Base-by-base conservation (phyloP, 2,329 filamentous ascomycete genomes). In the Grosmannia serpens region DNA sequence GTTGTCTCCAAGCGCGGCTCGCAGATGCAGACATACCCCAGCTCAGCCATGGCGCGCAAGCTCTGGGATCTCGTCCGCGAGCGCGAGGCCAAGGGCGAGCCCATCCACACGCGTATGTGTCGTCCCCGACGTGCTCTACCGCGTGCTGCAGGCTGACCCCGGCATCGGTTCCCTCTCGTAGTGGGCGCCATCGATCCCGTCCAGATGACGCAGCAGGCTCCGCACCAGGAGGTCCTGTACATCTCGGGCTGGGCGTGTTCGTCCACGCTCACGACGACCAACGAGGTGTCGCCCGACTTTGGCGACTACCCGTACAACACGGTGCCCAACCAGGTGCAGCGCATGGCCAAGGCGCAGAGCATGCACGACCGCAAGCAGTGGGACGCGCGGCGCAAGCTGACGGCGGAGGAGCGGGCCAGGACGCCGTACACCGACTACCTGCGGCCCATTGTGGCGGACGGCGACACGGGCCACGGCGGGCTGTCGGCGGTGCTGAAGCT, bases 221-320 rank as follows among this genome's bases (percentile, higher is more conserved):
- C 89, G 7, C 89, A 97, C 74, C 94, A 97, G 70, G 92, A 99
- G 71, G 88, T 96, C 22, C 81, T 99, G 52, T 99, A 99, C 73
- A 80, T 99, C 62, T 96, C 91, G 0, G 94, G 94, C 62, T 99
- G 94, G 94, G 94, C 94, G 6, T 97, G 94, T 74, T 97, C 92
- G 0, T 92, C 91, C 0, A 83, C 96, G 24, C 78, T 99, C 52
- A 97, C 92, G 4, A 86, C 85, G 11, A 97, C 94, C 44, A 97
- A 99, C 75, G 94, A 99, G 71, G 94, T 99, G 31, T 96, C 91
- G 0, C 89, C 94, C 50, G 94, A 99, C 71, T 96, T 97, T 74
- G 94, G 94, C 67, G 94, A 99, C 73, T 99, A 99, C 71, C 94
- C 94, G 0, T 99, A 99, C 76, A 97, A 97, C 70, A 99, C 94